Conservation (phyloP, 441 rosid genomes). For the Eugenia klotzschiana region DNA sequence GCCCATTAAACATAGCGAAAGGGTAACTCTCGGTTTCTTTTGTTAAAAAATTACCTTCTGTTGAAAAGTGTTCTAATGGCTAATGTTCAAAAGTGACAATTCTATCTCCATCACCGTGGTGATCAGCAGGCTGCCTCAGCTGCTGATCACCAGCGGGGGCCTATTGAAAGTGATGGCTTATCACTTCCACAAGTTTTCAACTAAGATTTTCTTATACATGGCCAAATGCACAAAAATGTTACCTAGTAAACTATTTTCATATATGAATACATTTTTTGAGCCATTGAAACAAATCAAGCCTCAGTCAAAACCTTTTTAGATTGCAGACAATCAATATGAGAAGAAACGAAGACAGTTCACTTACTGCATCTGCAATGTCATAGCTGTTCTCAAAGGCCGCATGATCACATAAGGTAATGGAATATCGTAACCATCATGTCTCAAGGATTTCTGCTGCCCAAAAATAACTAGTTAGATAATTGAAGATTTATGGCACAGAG, state of each 20-base stretch:
- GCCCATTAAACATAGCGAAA: not conserved
- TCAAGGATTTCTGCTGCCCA: constrained; percentile 37
- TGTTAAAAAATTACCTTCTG: not conserved
- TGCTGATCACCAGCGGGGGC: not conserved
- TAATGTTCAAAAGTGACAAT: not conserved
- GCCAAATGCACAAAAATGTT: not conserved
- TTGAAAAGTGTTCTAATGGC: not conserved
- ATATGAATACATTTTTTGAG: not conserved
- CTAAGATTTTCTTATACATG: not conserved
- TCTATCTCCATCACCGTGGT: not conserved
- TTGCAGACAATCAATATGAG: not conserved
- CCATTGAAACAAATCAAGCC: not conserved
- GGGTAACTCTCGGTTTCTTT: not conserved
- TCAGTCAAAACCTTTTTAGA: not conserved
- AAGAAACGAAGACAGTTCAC: constrained; percentile 13
- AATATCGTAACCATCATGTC: constrained; percentile 17
- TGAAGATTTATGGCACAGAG: not conserved
- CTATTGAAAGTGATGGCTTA: not conserved
- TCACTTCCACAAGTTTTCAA: not conserved
- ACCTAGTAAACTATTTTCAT: not conserved
- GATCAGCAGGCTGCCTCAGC: not conserved
- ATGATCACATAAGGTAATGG: constrained; percentile 44
- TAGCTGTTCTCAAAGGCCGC: constrained; percentile 49
- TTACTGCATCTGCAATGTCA: constrained; percentile 50
- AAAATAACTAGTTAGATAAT: constrained; percentile 1